phyloP scores from a whole-genome alignment of 1,284 basidiomycete genomes.

The Ustilago lituana region DNA sequence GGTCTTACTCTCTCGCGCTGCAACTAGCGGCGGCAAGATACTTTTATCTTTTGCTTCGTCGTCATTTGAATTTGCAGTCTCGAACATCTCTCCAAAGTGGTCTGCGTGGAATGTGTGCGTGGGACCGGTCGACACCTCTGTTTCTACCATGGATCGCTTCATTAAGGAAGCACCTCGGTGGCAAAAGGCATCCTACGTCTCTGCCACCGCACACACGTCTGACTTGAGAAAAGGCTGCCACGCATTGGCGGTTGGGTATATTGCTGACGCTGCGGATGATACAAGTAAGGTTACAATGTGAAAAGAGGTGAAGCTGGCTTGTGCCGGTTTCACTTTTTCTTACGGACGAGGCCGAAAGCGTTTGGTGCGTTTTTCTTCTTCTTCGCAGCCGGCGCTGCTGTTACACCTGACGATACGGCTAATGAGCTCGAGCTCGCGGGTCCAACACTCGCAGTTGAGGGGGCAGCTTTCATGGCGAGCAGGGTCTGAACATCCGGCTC shows the following conservation, averaged over 20 bases:
- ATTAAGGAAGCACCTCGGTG: no score
- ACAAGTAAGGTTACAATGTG: constrained; percentile 11
- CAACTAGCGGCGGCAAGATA: no score
- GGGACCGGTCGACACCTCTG: no score
- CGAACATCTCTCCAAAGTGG: no score
- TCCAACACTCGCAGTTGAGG: neutral
- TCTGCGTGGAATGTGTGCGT: no score
- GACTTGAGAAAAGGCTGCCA: no score
- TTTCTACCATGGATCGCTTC: no score
- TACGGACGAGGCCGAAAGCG: constrained; percentile 64
- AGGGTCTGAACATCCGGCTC: constrained; percentile 32
- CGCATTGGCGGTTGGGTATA: no score
- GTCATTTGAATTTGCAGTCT: neutral
- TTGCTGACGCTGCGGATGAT: neutral
- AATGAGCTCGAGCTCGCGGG: neutral
- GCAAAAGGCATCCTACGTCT: no score
- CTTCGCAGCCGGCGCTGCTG: constrained; percentile 12
- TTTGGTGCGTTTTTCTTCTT: constrained; percentile 59
- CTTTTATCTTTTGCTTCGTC: neutral
- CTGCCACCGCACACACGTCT: no score
- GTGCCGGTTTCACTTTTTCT: constrained; percentile 37
- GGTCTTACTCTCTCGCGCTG: neutral
- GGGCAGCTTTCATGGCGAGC: constrained; percentile 13
- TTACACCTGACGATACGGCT: neutral
- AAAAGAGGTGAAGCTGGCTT: no score